Conservation (phyloP, 176 grass and related monocot genomes). For the Microstegium vimineum region DNA sequence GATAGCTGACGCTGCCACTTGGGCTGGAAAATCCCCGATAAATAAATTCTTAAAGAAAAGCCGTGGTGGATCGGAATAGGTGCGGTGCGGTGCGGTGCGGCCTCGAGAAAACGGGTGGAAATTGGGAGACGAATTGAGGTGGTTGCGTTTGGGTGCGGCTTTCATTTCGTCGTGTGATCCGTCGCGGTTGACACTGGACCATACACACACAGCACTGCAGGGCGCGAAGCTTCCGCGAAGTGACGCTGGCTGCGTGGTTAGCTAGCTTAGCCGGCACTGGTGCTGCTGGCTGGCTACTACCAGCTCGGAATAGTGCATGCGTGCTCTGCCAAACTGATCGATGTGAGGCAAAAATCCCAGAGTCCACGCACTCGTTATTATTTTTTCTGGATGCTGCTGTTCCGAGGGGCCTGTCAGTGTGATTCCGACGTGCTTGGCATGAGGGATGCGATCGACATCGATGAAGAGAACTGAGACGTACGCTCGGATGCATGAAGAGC, state of each 20-base stretch:
- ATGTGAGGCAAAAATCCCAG: neutral
- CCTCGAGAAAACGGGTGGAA: slow-evolving; percentile 11
- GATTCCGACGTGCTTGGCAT: slow-evolving; percentile 5
- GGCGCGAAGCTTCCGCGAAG: neutral
- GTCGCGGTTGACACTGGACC: neutral
- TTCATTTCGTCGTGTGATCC: neutral
- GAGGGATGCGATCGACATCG: no score
- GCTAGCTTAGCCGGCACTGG: neutral
- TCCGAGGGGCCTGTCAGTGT: neutral
- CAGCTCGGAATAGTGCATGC: neutral
- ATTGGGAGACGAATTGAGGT: neutral
- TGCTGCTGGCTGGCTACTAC: neutral
- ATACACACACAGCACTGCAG: neutral
- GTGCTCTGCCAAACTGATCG: neutral
- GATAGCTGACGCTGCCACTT: neutral
- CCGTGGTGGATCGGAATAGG: neutral
- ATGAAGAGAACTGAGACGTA: no score
- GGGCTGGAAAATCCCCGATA: neutral
- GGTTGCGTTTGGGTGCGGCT: neutral
- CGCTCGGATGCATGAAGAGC: neutral
- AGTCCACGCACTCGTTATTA: neutral
- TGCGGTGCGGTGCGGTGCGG: no score
- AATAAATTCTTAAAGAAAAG: neutral
- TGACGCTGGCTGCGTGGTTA: neutral
- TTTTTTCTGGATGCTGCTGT: neutral